Conservation (phyloP, 148 eudicot genomes). For the Polygonum maritimum region DNA sequence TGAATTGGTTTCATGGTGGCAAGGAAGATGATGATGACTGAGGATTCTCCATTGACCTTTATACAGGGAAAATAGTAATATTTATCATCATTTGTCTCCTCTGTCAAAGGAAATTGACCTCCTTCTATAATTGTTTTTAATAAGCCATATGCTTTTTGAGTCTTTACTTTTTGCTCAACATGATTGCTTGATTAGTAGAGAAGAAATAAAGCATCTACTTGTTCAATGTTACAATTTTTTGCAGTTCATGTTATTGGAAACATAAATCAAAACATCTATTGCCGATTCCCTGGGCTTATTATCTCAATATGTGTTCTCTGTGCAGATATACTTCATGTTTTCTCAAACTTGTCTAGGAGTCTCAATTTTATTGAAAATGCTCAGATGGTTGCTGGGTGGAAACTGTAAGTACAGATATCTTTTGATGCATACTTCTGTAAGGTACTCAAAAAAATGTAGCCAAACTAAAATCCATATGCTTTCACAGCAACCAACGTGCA, state of each 20-base stretch:
- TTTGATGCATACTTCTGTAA: not conserved
- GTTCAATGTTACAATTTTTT: not conserved
- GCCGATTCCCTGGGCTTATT: not conserved
- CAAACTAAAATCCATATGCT: not conserved
- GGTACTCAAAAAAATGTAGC: not conserved
- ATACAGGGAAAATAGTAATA: not conserved
- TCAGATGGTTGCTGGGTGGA: constrained; percentile 74
- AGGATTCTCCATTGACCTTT: not conserved
- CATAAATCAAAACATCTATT: not conserved
- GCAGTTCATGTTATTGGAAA: not conserved
- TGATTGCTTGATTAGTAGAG: not conserved
- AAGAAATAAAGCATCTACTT: not conserved
- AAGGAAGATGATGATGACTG: not conserved
- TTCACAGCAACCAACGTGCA: constrained; percentile 83
- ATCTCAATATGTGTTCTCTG: constrained; percentile 16
- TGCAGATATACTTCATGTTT: constrained; percentile 87
- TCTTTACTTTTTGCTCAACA: not conserved
- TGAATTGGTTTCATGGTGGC: not conserved
- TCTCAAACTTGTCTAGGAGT: constrained; percentile 71
- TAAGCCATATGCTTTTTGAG: not conserved
- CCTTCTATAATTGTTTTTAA: not conserved
- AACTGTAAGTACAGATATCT: constrained; percentile 48
- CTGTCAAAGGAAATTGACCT: not conserved
- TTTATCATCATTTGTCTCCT: not conserved
- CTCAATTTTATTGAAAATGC: constrained; percentile 78